These are phyloP conservation scores for Gelatoporia subvermispora DNA, from an alignment of 768 basidiomycete genomes.

Conservation along the genomic window DNA sequence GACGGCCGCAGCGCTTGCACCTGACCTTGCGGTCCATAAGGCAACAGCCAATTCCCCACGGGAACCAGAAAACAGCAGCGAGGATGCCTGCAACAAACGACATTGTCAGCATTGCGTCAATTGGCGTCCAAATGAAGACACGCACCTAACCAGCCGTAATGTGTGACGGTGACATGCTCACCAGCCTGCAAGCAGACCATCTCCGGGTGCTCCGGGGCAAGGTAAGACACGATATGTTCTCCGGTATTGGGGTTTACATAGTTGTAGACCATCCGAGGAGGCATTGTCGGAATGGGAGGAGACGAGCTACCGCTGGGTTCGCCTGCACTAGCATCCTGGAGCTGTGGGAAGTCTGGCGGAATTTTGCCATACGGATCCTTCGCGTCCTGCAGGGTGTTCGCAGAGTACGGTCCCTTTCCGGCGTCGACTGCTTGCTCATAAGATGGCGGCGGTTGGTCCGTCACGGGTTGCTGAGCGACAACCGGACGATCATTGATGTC, in stretches of 20 bases:
- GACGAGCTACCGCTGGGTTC: constrained; percentile 19
- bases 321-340: too few relatives aligned
- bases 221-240: constrained; percentile 42
- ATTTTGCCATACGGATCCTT: constrained; percentile 18
- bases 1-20: constrained; percentile 48
- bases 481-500: neutral
- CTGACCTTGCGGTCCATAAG: constrained; percentile 67
- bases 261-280: constrained; percentile 55
- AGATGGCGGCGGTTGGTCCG: constrained; percentile 21
- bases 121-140: too few relatives aligned
- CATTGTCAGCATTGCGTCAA: too few relatives aligned
- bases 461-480: neutral
- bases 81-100: constrained; percentile 49
- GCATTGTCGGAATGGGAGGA: constrained; percentile 26
- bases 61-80: constrained; percentile 86
- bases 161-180: constrained; percentile 55
- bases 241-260: constrained; percentile 58
- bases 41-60: constrained; percentile 74
- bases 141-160: constrained; percentile 58
- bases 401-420: constrained; percentile 7
- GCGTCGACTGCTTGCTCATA: constrained; percentile 22
- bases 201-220: constrained; percentile 76
- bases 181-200: constrained; percentile 84
- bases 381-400: neutral
- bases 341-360: constrained; percentile 3